Percentiles rank a stretch among this genome's conserved stretches.
phyloP scores from a whole-genome alignment of 108 stramenopile species.

The Cyclotella choctawhatcheeana region DNA sequence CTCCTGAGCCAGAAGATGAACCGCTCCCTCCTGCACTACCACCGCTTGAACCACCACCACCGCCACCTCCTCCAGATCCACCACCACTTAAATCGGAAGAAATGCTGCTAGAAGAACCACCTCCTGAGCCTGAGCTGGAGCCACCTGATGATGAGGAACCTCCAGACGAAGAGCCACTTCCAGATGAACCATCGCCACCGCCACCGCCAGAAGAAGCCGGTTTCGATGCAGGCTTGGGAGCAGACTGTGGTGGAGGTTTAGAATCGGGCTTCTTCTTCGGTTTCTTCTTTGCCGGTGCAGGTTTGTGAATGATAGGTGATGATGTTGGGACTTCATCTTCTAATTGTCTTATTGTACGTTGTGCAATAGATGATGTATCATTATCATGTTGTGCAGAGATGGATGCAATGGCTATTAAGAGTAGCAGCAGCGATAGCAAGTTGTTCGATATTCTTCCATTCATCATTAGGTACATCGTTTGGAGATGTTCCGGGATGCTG shows the following conservation, averaged over 20 bases:
- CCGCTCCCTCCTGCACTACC: background rate
- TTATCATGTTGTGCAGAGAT: background rate
- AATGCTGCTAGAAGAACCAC: background rate
- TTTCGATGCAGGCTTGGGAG: background rate
- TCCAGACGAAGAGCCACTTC: no score
- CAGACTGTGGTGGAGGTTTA: background rate
- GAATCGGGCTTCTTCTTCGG: background rate
- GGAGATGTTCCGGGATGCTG: background rate
- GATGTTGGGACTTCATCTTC: background rate
- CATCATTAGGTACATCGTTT: background rate
- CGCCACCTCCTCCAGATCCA: background rate
- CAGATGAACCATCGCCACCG: no score
- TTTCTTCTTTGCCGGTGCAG: background rate
- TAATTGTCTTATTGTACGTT: background rate
- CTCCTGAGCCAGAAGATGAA: background rate
- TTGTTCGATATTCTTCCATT: background rate
- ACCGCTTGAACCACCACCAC: background rate
- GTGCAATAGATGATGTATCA: background rate
- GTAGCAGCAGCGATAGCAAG: no score
- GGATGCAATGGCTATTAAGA: background rate
- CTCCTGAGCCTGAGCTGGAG: no score
- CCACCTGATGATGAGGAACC: background rate
- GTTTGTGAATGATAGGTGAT: slow-evolving; percentile 9
- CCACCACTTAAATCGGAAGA: background rate
- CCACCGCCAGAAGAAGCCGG: background rate